These are phyloP conservation scores for Somion occarium DNA, from an alignment of 1,284 basidiomycete species.

Conservation along the genomic window DNA sequence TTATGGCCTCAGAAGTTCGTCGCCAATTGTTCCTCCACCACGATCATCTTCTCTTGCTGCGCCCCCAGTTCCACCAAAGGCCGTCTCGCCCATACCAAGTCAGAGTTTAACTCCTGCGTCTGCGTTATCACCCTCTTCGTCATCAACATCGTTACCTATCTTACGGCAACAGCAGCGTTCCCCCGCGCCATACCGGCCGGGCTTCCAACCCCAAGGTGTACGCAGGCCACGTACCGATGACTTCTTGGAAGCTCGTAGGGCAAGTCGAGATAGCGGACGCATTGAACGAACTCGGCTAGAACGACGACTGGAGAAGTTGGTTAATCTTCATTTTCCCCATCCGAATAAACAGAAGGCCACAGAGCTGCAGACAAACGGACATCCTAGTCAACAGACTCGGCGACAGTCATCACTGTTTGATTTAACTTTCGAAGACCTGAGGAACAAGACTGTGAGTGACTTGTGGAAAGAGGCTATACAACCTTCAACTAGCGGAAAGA, in stretches of 20 bases:
- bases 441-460: constrained; percentile 54
- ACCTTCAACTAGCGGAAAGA: constrained; percentile 40
- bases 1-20: too few species aligned
- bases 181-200: constrained; percentile 65
- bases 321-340: constrained; percentile 75
- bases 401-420: constrained; percentile 69
- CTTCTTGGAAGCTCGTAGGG: constrained; percentile 58
- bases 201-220: constrained; percentile 79
- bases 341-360: constrained; percentile 19
- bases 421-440: constrained; percentile 46
- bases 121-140: constrained; percentile 21
- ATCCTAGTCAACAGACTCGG: constrained; percentile 25
- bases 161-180: constrained; percentile 17
- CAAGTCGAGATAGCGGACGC: constrained; percentile 54
- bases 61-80: constrained; percentile 14
- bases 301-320: constrained; percentile 80
- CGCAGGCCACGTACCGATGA: constrained; percentile 72
- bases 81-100: constrained; percentile 15
- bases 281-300: constrained; percentile 79
- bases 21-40: constrained; percentile 9
- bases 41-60: constrained; percentile 13
- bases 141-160: constrained; percentile 19
- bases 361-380: constrained; percentile 16
- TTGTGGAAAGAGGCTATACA: constrained; percentile 55
- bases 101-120: constrained; percentile 24